Evolutionary conservation across 352 stramenopile species (phyloP).

Genomic region (Globisporangium carolinianum): DNA sequence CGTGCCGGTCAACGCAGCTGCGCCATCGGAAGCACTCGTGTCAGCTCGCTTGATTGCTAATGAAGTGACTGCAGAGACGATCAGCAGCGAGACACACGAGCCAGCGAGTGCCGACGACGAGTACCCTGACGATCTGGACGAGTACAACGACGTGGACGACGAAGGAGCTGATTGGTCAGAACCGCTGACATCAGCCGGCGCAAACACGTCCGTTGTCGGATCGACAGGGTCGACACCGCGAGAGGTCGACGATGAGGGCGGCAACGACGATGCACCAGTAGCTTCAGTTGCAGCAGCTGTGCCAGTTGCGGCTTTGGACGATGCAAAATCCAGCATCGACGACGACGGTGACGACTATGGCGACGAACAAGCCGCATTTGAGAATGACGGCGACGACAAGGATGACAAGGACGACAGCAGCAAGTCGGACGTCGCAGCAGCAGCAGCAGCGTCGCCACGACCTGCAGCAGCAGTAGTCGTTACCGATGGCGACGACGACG

Average conservation of each 20-base stretch:
- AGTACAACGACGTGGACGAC: constrained; percentile 43
- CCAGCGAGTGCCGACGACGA: constrained; percentile 12
- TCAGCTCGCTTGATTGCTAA: no score
- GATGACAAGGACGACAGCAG: not conserved
- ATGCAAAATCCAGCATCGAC: constrained; percentile 20
- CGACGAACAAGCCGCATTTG: constrained; percentile 36
- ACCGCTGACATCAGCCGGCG: not conserved
- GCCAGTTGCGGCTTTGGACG: constrained; percentile 4
- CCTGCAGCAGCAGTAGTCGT: not conserved
- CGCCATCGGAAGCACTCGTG: no score
- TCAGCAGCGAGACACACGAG: not conserved
- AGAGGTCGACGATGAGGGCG: constrained; percentile 30
- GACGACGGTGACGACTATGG: constrained; percentile 35
- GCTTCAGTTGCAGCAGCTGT: constrained; percentile 1
- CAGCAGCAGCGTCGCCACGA: not conserved
- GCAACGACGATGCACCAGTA: constrained; percentile 5
- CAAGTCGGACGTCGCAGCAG: not conserved
- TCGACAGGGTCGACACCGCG: constrained; percentile 11
- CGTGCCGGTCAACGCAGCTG: no score
- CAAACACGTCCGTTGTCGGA: constrained; percentile 1
- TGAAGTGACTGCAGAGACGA: not conserved
- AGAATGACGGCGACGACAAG: constrained; percentile 19
- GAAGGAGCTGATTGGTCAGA: constrained; percentile 5
- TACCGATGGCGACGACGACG: constrained; percentile 27
- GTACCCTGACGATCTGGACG: constrained; percentile 29